Base-by-base conservation (phyloP, 805 yeast species). In the Blastobotrys chiropterorum region DNA sequence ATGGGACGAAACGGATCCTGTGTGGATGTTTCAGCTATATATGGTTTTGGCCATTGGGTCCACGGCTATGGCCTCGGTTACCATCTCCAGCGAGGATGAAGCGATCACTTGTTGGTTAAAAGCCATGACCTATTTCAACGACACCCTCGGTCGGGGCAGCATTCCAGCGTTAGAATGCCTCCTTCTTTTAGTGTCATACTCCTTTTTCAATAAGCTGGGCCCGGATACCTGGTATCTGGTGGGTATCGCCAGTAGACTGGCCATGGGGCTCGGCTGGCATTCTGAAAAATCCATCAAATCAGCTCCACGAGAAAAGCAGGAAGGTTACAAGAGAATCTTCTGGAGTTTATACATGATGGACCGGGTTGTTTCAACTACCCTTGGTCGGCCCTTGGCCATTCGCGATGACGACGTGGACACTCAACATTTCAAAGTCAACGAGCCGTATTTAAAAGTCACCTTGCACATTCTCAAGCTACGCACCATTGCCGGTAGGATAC, bases 41-140 rank as follows among this genome's bases (percentile, higher is more conserved):
- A 74, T 80, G 78, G 72, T 78, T 2, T 68, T 78, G 65, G 79
- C 81, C 3, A 75, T 78, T 42, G 83, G 83, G 1, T 77, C 80
- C 50, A 74, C 80, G 7, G 72, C 80, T 2, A 62, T 79, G 47
- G 74, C 61, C 15, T 56, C 60, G 3, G 52, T 58, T 19, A 57
- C 52, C 8, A 50, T 54, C n/a, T 39, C 53, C 2, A 47, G 42
- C 19, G 60, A 58, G 38, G 60, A 57, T 19, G 61, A 58, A 40
- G 71, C 74, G 41, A 73, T 69, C 43, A 72, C 66, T 49, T 70
- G 76, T 47, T 70, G 75, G 2, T 64, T 63, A 13, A 61, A 71
- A 42, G 77, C 80, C 0, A 67, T 76, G 69, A 67, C 66, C 31
- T 66, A 68, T 44, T 67, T 75, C 17, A 60, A 71, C 7, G 56